These are phyloP conservation scores for Fusarium zealandicum DNA, from an alignment of 2,329 filamentous ascomycete species.

Conservation along the genomic window DNA sequence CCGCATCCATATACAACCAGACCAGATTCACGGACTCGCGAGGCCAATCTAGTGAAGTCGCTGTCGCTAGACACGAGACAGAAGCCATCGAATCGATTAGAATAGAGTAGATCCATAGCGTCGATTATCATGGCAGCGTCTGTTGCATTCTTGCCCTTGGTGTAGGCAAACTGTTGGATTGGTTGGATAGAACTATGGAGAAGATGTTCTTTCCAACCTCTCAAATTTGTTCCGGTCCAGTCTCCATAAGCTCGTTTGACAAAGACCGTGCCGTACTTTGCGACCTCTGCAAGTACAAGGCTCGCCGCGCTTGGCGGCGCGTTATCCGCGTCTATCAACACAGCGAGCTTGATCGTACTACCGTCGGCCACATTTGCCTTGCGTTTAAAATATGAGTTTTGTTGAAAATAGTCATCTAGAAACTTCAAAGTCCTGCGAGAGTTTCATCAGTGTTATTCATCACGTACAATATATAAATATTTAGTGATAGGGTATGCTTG, in stretches of 20 bases:
- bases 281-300: slow-evolving; percentile 41
- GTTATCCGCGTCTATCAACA: slow-evolving; percentile 48
- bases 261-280: slow-evolving; percentile 45
- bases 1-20: slow-evolving; percentile 44
- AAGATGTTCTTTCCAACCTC: slow-evolving; percentile 44
- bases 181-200: slow-evolving; percentile 46
- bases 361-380: background rate
- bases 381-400: too few relatives aligned
- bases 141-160: slow-evolving; percentile 46
- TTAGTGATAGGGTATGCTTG: too few relatives aligned
- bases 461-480: too few relatives aligned
- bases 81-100: slow-evolving; percentile 44
- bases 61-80: slow-evolving; percentile 48
- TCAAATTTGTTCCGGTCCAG: slow-evolving; percentile 42
- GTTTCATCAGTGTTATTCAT: too few relatives aligned
- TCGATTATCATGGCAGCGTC: slow-evolving; percentile 49
- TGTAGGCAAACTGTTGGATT: slow-evolving; percentile 49
- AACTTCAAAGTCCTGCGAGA: too few relatives aligned
- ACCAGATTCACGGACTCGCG: slow-evolving; percentile 42
- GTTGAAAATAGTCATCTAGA: too few relatives aligned
- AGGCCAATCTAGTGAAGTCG: slow-evolving; percentile 47
- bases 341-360: slow-evolving; percentile 38
- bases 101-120: slow-evolving; percentile 49
- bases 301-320: slow-evolving; percentile 30
- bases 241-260: slow-evolving; percentile 47